Conservation (phyloP, 495 filamentous ascomycete genomes). For the Hypoxylon lienhwacheense region DNA sequence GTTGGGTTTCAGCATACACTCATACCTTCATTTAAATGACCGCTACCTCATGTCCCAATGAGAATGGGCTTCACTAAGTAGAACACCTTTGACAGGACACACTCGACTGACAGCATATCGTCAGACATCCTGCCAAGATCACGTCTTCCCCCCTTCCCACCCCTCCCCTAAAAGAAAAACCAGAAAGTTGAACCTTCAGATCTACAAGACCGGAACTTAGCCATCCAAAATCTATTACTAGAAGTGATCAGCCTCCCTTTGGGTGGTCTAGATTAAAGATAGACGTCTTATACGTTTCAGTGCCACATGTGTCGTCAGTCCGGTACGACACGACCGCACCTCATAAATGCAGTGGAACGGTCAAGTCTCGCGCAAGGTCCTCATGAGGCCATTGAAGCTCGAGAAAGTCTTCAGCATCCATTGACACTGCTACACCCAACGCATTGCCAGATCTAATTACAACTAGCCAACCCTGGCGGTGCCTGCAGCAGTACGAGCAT, state of each 20-base stretch:
- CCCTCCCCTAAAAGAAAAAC: conserved; percentile 17
- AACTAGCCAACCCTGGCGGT: conserved; percentile 19
- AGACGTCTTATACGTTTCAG: conserved; percentile 18
- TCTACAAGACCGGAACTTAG: conserved; percentile 23
- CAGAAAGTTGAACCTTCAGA: conserved; percentile 15
- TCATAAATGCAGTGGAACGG: conserved; percentile 27
- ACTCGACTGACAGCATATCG: conserved; percentile 3
- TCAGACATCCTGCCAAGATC: too few relatives aligned
- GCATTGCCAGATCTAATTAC: conserved; percentile 2
- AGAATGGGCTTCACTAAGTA: neutral
- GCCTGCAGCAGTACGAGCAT: conserved; percentile 22
- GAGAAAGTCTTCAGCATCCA: conserved; percentile 1
- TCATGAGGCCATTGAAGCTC: conserved; percentile 2
- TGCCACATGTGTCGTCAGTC: conserved; percentile 12
- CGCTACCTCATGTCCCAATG: conserved; percentile 27
- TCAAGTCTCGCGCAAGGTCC: conserved; percentile 5
- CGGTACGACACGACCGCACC: conserved; percentile 17
- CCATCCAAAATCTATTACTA: conserved; percentile 14
- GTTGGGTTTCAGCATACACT: conserved; percentile 17
- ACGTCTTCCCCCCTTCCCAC: conserved; percentile 2
- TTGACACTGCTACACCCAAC: conserved; percentile 5
- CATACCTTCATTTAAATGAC: conserved; percentile 25
- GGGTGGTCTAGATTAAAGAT: conserved; percentile 28
- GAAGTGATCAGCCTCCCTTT: conserved; percentile 27
- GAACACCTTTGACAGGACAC: neutral